Base-by-base conservation (phyloP, 2,329 filamentous ascomycete species). In the Madurella fahalii region DNA sequence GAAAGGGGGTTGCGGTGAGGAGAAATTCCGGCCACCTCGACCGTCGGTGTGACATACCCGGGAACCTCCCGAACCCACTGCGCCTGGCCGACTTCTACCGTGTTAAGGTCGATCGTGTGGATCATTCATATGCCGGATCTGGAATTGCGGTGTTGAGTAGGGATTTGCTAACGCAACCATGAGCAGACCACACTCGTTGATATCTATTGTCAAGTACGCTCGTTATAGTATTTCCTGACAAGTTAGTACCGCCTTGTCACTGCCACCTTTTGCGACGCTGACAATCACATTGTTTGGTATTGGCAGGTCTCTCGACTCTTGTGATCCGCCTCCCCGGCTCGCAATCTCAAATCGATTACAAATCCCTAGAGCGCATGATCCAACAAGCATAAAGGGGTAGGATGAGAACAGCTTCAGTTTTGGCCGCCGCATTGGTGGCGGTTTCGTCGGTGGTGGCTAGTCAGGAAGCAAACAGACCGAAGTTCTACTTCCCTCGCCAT, bases 401-500 rank as follows among this genome's bases (percentile, higher is more conserved):
- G 63, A 83, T 83, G 80, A 77, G 75, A 64, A 70, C 74, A 59
- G 73, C 72, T 63, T 73, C 76, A 9, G 65, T 77, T 53, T 62
- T 81, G 65, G 74, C 76, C 61, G 75, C 77, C 68, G 75, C 75
- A 17, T 63, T 81, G 63, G 76, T 74, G 60, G 68, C 79, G 57
- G 73, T 76, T 56, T 72, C 76, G 34, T 72, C 76, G 3, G 64
- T 72, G n/a, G 73, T 71, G 53, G 69, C 69, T 60, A 51, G 32
- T 17, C 77, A 76, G 18, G 71, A 77, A 52, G 56, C 54, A 62
- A 67, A 39, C 69, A 76, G 71, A 58, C 79, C 80, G 16, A 76
- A 73, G 64, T 80, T 82, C 63, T 84, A 83, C 66, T 83, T 79
- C 58, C 81, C 81, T 12, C 74, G 77, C 53, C 74, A 81, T 42